Evolutionary conservation across 371 early-diverging fungal species (phyloP), one percentile per base, ranked within the genome.

Genomic region (Mucor saturninus): DNA sequence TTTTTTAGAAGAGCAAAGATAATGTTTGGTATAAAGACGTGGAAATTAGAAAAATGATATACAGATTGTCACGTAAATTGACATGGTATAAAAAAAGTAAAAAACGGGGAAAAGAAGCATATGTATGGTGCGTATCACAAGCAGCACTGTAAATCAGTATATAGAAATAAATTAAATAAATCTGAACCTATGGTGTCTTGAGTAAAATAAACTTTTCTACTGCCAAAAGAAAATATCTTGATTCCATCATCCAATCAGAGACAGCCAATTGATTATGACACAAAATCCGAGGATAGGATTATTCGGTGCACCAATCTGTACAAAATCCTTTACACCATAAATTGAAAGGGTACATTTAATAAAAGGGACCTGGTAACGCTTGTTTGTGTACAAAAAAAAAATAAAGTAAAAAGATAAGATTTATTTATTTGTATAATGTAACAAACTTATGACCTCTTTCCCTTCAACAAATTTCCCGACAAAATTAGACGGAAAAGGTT

Each of bases 271-370:
- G 28, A 39, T 43, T 56, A 56, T 56, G 56, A 56, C 56, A 56
- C 43, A 43, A 56, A 56, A 56, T 56, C 56, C 56, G 43, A 56
- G 43, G 42, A 42, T 56, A 15, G 15, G 15, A 43, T 0, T 9
- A 14, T 13, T 43, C 14, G 43, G 43, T 43, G 15, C 43, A 43
- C 43, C 43, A n/a, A 43, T 43, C 15, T 42, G 4, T 42, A 42
- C 11, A 13, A 42, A 42, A 42, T 42, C 8, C 35, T 6, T 35
- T 4, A 35, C 35, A 42, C 43, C 6, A 13, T 9, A 1, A n/a
- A 42, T 21, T 21, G 14, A 14, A n/a, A 43, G n/a, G 45, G 21
- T 5, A 46, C 21, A 46, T 46, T 9, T 46, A 46, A 26, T 35
- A 35, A 46, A n/a, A 26, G 5, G 21, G 21, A 21, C 21, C 21